These are phyloP conservation scores for Lotus japonicus DNA, from an alignment of 306 rosid genomes.

Conservation along the genomic window DNA sequence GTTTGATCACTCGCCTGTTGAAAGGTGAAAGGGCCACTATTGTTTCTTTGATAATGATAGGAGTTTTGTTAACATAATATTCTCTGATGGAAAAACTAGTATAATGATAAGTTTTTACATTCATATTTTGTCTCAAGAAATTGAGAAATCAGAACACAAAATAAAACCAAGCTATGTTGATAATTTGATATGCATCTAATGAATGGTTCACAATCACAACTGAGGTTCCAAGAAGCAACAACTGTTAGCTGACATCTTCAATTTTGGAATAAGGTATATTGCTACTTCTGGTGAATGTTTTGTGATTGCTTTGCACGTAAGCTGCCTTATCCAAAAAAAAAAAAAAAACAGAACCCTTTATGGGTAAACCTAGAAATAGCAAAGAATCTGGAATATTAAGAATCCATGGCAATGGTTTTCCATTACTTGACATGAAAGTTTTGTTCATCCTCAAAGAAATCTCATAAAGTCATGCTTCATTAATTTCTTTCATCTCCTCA, in stretches of 20 bases:
- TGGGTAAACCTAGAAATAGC: background rate
- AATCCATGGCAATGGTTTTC: slow-evolving; percentile 27
- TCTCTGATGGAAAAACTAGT: no score
- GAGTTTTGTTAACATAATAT: no score
- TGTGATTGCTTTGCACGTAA: slow-evolving; percentile 26
- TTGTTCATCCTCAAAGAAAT: slow-evolving; percentile 29
- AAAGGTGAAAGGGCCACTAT: no score
- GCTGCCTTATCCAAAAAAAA: slow-evolving; percentile 13
- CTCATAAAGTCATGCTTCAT: slow-evolving; percentile 2
- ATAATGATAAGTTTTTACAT: no score
- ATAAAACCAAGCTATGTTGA: background rate
- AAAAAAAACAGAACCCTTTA: background rate
- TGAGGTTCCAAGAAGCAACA: slow-evolving; percentile 1
- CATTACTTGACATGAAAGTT: slow-evolving; percentile 50
- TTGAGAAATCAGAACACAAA: background rate
- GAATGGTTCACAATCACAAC: background rate
- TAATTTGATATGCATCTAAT: background rate
- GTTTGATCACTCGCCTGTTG: no score
- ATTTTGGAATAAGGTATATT: slow-evolving; percentile 26
- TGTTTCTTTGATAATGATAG: no score
- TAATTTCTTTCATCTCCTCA: slow-evolving; percentile 9
- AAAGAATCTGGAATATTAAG: slow-evolving; percentile 48
- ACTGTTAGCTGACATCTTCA: slow-evolving; percentile 9
- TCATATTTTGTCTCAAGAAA: no score
- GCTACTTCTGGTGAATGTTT: slow-evolving; percentile 25